phyloP scores from a whole-genome alignment of 2,329 filamentous ascomycete genomes.

The Penicillium nordicum region DNA sequence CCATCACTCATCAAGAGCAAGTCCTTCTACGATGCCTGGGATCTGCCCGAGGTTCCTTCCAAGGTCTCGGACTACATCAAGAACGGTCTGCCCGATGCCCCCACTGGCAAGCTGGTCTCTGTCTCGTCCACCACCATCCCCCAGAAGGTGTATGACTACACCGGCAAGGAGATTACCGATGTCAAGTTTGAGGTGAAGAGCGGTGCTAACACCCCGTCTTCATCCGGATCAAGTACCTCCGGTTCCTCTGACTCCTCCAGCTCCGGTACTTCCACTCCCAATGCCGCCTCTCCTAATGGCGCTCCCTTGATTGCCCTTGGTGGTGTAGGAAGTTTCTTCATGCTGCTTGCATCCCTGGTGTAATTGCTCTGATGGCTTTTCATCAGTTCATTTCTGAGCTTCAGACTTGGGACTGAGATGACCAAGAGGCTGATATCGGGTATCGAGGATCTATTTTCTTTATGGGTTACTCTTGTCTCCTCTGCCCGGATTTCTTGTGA shows the following conservation, averaged over 20 bases:
- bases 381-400: not conserved
- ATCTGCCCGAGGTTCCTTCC: conserved; percentile 64
- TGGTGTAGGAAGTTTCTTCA: conserved; percentile 27
- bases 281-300: conserved; percentile 23
- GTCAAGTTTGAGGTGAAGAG: conserved; percentile 57
- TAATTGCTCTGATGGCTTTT: conserved; percentile 14
- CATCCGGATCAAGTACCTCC: not conserved
- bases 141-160: conserved; percentile 55
- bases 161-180: conserved; percentile 58
- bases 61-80: conserved; percentile 71
- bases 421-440: not conserved
- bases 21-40: conserved; percentile 75
- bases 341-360: conserved; percentile 28
- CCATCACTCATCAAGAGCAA: conserved; percentile 61
- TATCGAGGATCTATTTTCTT: not conserved
- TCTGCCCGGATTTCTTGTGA: conserved; percentile 5
- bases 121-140: conserved; percentile 57
- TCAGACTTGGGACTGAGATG: not conserved
- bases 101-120: conserved; percentile 61
- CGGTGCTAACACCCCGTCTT: conserved; percentile 52
- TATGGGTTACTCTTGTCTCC: not conserved
- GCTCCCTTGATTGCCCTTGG: conserved; percentile 23
- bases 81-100: conserved; percentile 66
- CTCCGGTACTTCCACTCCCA: conserved; percentile 2
- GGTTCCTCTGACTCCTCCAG: not conserved